Conservation (phyloP, 176 grass and related monocot genomes). For the Olyra latifolia region DNA sequence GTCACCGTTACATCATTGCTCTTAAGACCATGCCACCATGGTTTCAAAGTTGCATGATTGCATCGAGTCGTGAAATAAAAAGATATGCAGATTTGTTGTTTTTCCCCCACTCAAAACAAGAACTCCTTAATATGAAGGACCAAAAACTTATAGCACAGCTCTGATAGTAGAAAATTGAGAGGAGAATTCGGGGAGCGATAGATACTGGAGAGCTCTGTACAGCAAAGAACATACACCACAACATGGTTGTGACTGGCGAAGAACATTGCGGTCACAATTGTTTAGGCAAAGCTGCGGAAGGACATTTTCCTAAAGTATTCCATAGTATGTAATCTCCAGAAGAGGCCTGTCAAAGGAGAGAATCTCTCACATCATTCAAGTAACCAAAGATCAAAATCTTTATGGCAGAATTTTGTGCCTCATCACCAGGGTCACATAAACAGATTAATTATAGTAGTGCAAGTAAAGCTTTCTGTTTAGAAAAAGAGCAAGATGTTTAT, state of each 20-base stretch:
- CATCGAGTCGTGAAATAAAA: background rate
- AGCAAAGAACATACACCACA: background rate
- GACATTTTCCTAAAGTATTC: constrained; percentile 82
- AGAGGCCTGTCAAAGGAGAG: constrained; percentile 53
- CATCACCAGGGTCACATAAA: background rate
- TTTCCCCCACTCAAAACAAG: constrained; percentile 8
- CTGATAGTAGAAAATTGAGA: background rate
- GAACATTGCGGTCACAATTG: constrained; percentile 29
- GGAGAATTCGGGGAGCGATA: background rate
- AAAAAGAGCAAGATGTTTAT: background rate
- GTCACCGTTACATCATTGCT: too few relatives aligned
- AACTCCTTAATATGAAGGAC: background rate
- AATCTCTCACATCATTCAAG: background rate
- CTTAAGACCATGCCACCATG: background rate
- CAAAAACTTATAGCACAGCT: constrained; percentile 9
- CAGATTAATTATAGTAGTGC: background rate
- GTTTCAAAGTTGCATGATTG: background rate
- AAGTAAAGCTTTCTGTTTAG: background rate
- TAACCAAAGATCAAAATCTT: constrained; percentile 5
- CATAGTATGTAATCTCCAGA: constrained; percentile 80
- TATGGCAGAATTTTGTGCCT: background rate
- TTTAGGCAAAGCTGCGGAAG: constrained; percentile 43
- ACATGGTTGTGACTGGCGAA: background rate
- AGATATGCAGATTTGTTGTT: constrained; percentile 21
- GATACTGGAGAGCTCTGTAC: background rate